Conservation (phyloP, 2,329 filamentous ascomycete genomes). For the Ophiostoma piceae region DNA sequence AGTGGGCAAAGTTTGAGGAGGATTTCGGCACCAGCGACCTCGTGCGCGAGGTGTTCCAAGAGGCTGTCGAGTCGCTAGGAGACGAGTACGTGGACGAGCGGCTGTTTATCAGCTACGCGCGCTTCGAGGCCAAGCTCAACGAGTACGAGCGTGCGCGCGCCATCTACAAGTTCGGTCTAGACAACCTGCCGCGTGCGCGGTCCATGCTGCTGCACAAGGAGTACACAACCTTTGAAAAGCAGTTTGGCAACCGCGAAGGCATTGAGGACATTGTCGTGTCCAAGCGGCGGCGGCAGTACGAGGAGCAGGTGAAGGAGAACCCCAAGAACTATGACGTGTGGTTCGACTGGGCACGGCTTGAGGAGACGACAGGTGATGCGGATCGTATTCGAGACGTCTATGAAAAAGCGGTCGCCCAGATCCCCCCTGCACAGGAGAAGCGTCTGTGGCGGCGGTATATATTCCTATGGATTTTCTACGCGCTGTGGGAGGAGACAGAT, state of each 20-base stretch:
- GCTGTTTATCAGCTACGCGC: constrained; percentile 91
- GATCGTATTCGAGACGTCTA: constrained; percentile 89
- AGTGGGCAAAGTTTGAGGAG: constrained; percentile 96
- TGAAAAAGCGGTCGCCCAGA: constrained; percentile 89
- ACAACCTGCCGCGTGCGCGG: constrained; percentile 82
- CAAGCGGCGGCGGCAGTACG: constrained; percentile 87
- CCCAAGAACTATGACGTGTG: constrained; percentile 95
- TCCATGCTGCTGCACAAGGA: constrained; percentile 82
- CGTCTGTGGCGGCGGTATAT: constrained; percentile 96
- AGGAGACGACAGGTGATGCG: constrained; percentile 76
- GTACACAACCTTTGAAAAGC: constrained; percentile 97
- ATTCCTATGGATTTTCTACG: constrained; percentile 97
- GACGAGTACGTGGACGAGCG: constrained; percentile 96
- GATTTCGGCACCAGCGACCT: constrained; percentile 88
- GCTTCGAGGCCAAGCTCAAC: constrained; percentile 89
- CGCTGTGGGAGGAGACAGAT: constrained; percentile 87
- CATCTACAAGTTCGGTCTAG: constrained; percentile 94
- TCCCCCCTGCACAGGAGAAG: constrained; percentile 93
- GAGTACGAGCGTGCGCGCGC: constrained; percentile 90
- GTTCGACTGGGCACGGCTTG: constrained; percentile 90
- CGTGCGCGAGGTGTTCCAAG: constrained; percentile 86
- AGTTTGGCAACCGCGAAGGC: constrained; percentile 87
- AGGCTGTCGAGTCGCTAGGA: constrained; percentile 80
- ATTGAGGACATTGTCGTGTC: constrained; percentile 95
- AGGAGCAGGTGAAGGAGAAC: constrained; percentile 89